phyloP scores from a whole-genome alignment of 2,329 filamentous ascomycete species.

The Nigrospora sphaerica region DNA sequence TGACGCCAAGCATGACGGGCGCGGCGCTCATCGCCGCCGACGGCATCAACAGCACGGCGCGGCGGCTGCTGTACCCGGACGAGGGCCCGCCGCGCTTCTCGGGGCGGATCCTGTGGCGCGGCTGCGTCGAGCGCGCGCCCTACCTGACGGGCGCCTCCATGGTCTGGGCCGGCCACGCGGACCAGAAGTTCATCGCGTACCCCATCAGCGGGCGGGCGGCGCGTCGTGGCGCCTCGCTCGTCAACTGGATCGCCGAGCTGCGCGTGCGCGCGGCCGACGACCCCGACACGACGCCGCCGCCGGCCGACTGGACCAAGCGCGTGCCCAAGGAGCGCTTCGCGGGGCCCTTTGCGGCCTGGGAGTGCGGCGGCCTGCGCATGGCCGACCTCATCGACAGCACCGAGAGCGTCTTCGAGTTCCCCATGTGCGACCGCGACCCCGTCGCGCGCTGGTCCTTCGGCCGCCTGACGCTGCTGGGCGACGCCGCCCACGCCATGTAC shows the following conservation, averaged over 20 bases:
- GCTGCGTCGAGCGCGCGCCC: conserved; percentile 29
- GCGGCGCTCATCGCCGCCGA: conserved; percentile 32
- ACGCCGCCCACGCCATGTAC: conserved; percentile 51
- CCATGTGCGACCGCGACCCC: conserved; percentile 33
- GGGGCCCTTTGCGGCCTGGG: conserved; percentile 30
- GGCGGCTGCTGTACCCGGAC: conserved; percentile 30
- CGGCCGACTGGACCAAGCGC: conserved; percentile 33
- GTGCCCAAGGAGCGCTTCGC: conserved; percentile 32
- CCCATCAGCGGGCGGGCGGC: conserved; percentile 30
- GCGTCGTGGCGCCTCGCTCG: conserved; percentile 27
- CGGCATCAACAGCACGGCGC: conserved; percentile 35
- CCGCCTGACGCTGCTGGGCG: conserved; percentile 52
- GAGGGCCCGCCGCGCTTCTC: conserved; percentile 37
- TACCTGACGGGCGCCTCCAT: conserved; percentile 34
- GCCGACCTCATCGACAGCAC: conserved; percentile 32
- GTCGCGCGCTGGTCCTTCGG: conserved; percentile 28
- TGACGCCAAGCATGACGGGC: conserved; percentile 20
- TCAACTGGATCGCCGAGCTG: conserved; percentile 40
- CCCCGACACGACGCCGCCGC: conserved; percentile 32
- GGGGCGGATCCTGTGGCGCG: conserved; percentile 37
- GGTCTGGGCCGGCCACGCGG: conserved; percentile 37
- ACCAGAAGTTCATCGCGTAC: conserved; percentile 40
- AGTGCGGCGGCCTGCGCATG: conserved; percentile 32
- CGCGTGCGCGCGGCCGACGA: conserved; percentile 32
- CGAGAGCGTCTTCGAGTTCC: conserved; percentile 35